Evolutionary conservation across 306 rosid genomes (phyloP).

Genomic region (Quercus variabilis): DNA sequence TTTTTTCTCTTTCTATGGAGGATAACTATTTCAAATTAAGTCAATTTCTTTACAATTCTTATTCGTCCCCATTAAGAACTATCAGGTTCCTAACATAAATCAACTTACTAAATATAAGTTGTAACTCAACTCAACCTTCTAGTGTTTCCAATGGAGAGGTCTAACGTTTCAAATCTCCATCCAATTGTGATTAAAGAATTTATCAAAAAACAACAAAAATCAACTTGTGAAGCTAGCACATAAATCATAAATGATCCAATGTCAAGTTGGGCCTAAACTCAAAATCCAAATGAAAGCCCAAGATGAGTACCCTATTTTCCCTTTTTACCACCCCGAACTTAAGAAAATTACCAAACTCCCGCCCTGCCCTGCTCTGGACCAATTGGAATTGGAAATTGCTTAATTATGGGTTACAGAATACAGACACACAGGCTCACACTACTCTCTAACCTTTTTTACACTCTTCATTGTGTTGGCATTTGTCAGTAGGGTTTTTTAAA

Average conservation of each 20-base stretch:
- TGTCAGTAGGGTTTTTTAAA: constrained; percentile 4
- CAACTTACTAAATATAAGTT: too few species aligned
- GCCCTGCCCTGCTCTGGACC: constrained; percentile 9
- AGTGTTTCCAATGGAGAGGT: rapidly evolving
- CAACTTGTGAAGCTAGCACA: too few species aligned
- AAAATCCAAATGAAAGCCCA: neutral
- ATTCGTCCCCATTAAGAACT: rapidly evolving
- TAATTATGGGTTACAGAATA: neutral
- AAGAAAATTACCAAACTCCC: constrained; percentile 14
- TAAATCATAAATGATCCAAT: neutral
- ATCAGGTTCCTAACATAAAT: too few species aligned
- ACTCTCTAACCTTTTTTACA: neutral
- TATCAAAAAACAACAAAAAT: too few species aligned
- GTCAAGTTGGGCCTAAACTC: neutral
- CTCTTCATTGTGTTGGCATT: neutral
- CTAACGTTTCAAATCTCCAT: too few species aligned
- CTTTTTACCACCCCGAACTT: neutral
- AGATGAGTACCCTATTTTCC: neutral
- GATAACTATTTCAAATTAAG: too few species aligned
- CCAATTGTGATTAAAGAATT: too few species aligned
- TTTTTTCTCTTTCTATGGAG: too few species aligned
- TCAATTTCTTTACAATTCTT: too few species aligned
- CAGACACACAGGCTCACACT: too few species aligned
- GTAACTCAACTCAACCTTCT: too few species aligned
- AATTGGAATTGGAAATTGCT: neutral